Evolutionary conservation across 495 filamentous ascomycete genomes (phyloP), one percentile per base, ranked within the genome.

Genomic region (Hypoxylon lienhwacheense): DNA sequence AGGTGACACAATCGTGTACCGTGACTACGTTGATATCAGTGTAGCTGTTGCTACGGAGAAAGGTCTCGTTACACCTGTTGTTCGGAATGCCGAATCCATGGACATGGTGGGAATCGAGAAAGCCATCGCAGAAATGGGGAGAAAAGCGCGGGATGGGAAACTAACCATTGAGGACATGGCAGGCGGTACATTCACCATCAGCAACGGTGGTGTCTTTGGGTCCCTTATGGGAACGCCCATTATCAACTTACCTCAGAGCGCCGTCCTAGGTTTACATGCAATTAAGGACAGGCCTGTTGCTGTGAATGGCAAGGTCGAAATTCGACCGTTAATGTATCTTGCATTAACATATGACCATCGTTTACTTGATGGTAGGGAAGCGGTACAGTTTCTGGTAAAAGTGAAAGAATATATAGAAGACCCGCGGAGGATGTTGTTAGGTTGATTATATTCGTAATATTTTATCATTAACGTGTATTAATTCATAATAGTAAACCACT

Each of bases 91-190:
- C 0, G 93, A 98, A 75, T 73, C 79, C 2, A 76, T 97, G 77
- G 89, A 96, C 66, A 68, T 97, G 54, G 77, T 98, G 43, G 87
- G 80, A 20, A 96, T 97, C 62, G 93, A 98, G 76, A 86, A 86
- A 71, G 71, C 87, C 4, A 98, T 98, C 70, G 90, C 93, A 1
- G 90, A 95, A 19, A 78, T 98, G 55, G 93, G 93, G 57, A 91
- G 92, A 80, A 98, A 98, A 87, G 93, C 93, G 50, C 86, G 93
- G 40, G 91, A 98, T 59, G 87, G 87, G 70, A 98, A 97, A 75
- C 81, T 98, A 63, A 98, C 93, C 2, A 97, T 98, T 64, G 93
- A 98, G 73, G 93, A 98, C 68, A 97, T 98, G 95, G 93, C 95
- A 46, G 93, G 93, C 47, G 93, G 93, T 54, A 95, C 95, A 19